Percentiles rank a stretch among this genome's conserved stretches.
Conservation (phyloP, 2,329 filamentous ascomycete species). For the Onygena corvina region DNA sequence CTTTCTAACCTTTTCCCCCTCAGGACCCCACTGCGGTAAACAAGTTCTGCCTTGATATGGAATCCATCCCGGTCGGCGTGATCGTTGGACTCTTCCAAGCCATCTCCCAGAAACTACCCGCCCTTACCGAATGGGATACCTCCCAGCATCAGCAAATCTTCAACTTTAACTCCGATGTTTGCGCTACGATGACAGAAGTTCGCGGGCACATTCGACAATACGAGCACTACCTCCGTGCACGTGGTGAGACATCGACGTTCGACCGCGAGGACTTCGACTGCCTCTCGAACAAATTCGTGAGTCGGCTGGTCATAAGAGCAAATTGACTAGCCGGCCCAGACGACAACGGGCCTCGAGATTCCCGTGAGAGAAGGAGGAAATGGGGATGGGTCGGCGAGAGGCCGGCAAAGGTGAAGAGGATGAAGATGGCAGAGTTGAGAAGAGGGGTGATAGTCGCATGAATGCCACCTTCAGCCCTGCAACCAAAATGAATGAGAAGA, state of each 20-base stretch:
- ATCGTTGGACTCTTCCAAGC: slow-evolving; percentile 95
- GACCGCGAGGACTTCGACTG: slow-evolving; percentile 89
- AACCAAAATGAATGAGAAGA: neutral
- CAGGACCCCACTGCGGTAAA: slow-evolving; percentile 65
- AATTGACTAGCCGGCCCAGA: slow-evolving; percentile 42
- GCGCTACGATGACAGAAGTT: slow-evolving; percentile 93
- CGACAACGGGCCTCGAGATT: neutral
- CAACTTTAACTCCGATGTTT: slow-evolving; percentile 82
- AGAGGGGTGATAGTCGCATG: neutral
- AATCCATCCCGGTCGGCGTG: slow-evolving; percentile 86
- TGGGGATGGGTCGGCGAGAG: slow-evolving; percentile 2
- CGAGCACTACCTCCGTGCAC: slow-evolving; percentile 71
- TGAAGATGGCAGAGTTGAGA: neutral
- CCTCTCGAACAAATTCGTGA: slow-evolving; percentile 92
- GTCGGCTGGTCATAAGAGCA: slow-evolving; percentile 88
- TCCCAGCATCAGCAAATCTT: slow-evolving; percentile 80
- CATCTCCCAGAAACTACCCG: slow-evolving; percentile 90
- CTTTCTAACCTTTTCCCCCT: neutral
- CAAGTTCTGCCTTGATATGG: slow-evolving; percentile 96
- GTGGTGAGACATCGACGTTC: slow-evolving; percentile 62
- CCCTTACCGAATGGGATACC: slow-evolving; percentile 90
- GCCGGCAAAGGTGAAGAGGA: neutral
- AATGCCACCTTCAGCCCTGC: no score
- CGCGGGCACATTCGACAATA: slow-evolving; percentile 84
- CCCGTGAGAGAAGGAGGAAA: neutral